Percentiles rank a stretch among this genome's conserved stretches.
Evolutionary conservation across 176 grass and related monocot genomes (phyloP).

Genomic region (Eleusine coracana): DNA sequence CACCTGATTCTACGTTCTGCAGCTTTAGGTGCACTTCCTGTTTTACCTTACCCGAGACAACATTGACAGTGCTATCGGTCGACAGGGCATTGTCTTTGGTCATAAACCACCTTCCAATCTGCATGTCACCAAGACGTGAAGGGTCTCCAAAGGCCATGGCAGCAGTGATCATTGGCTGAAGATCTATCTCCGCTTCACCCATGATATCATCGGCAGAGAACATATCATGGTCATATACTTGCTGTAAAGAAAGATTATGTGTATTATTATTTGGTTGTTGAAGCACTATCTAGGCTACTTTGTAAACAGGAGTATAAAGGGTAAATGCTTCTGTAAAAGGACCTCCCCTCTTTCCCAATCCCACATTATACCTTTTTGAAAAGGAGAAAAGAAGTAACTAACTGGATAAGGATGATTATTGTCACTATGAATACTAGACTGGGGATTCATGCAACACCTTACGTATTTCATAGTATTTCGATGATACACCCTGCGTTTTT

Average conservation of each 20-base stretch:
- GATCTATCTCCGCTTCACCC: constrained; percentile 95
- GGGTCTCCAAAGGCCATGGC: constrained; percentile 87
- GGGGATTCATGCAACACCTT: not conserved
- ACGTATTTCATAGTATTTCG: not conserved
- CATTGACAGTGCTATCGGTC: constrained; percentile 85
- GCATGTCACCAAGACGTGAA: constrained; percentile 72
- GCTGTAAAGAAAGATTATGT: constrained; percentile 52
- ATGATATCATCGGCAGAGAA: constrained; percentile 99
- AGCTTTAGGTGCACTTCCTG: constrained; percentile 87
- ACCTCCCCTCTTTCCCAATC: not conserved
- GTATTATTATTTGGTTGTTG: constrained; percentile 20
- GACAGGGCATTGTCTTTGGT: constrained; percentile 87
- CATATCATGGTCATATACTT: constrained; percentile 89
- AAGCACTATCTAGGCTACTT: not conserved
- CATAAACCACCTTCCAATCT: constrained; percentile 94
- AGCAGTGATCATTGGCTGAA: constrained; percentile 92
- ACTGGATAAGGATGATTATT: not conserved
- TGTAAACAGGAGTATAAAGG: not conserved
- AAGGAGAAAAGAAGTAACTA: not conserved
- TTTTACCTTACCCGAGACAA: constrained; percentile 72
- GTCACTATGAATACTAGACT: not conserved
- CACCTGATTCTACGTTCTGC: constrained; percentile 94
- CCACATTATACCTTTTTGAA: not conserved
- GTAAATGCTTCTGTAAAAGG: constrained; percentile 4
- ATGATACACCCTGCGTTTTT: not conserved